These are phyloP conservation scores for Xylariales sp. DNA, from an alignment of 2,329 filamentous ascomycete genomes.

Conservation along the genomic window DNA sequence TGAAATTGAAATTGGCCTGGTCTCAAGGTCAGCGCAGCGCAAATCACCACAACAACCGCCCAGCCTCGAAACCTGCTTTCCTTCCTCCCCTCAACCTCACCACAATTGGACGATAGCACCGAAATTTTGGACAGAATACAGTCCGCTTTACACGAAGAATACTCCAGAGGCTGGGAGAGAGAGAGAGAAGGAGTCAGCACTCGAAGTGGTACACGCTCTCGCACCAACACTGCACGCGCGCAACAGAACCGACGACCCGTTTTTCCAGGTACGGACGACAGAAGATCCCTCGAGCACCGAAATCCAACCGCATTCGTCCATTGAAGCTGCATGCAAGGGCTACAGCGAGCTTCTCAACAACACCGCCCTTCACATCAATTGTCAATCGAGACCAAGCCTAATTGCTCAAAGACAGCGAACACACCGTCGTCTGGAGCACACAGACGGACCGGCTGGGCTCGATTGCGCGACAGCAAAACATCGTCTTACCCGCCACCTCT, in stretches of 20 bases:
- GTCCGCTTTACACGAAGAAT: background rate
- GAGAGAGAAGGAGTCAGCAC: background rate
- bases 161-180: background rate
- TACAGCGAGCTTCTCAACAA: background rate
- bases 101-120: background rate
- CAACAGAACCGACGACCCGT: slow-evolving; percentile 1
- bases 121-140: background rate
- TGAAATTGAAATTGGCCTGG: background rate
- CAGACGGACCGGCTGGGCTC: background rate
- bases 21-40: no score
- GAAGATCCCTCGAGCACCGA: background rate
- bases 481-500: background rate
- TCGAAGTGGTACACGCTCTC: background rate
- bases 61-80: slow-evolving; percentile 9
- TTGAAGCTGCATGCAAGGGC: background rate
- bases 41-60: slow-evolving; percentile 9
- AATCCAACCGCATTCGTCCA: background rate
- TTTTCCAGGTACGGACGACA: slow-evolving; percentile 7
- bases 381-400: background rate
- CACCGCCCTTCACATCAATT: background rate
- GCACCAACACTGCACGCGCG: slow-evolving; percentile 1
- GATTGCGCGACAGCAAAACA: background rate
- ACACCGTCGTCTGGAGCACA: background rate
- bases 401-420: background rate
- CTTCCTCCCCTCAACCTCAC: background rate